These are phyloP conservation scores for Kurtzmaniella quercitrusa DNA, from an alignment of 1,139 yeast species.

Conservation along the genomic window DNA sequence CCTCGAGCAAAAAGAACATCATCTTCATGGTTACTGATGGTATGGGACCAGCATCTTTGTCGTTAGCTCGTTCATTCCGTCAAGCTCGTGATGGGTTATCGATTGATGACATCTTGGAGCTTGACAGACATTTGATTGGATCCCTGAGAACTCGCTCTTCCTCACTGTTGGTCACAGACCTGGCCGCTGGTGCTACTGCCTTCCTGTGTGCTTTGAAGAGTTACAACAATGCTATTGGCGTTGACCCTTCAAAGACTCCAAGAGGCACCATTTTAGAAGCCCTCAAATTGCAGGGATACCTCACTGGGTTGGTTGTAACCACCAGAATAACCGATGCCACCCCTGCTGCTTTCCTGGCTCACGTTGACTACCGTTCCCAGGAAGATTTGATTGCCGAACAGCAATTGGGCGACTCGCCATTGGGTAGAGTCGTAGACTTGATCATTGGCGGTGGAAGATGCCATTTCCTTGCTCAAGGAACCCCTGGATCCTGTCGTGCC, in stretches of 20 bases:
- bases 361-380: conserved; percentile 65
- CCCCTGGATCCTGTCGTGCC: conserved; percentile 56
- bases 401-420: conserved; percentile 71
- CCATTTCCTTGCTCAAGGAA: conserved; percentile 51
- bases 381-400: conserved; percentile 85
- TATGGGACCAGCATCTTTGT: conserved; percentile 82
- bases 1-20: conserved; percentile 44
- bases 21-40: conserved; percentile 90
- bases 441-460: conserved; percentile 89
- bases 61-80: conserved; percentile 66
- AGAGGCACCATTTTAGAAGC: conserved; percentile 85
- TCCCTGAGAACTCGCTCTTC: conserved; percentile 74
- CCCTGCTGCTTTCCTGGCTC: conserved; percentile 83
- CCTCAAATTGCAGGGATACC: conserved; percentile 68
- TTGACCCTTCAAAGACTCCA: conserved; percentile 54
- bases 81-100: conserved; percentile 53
- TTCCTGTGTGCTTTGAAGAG: conserved; percentile 75
- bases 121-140: conserved; percentile 71
- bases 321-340: conserved; percentile 84
- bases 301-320: conserved; percentile 83
- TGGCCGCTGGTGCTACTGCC: conserved; percentile 95
- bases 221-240: conserved; percentile 84
- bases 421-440: conserved; percentile 75
- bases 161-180: conserved; percentile 72
- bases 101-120: conserved; percentile 47